Evolutionary conservation across 139 green algal genomes (phyloP).

Genomic region (Ulvella scutata): DNA sequence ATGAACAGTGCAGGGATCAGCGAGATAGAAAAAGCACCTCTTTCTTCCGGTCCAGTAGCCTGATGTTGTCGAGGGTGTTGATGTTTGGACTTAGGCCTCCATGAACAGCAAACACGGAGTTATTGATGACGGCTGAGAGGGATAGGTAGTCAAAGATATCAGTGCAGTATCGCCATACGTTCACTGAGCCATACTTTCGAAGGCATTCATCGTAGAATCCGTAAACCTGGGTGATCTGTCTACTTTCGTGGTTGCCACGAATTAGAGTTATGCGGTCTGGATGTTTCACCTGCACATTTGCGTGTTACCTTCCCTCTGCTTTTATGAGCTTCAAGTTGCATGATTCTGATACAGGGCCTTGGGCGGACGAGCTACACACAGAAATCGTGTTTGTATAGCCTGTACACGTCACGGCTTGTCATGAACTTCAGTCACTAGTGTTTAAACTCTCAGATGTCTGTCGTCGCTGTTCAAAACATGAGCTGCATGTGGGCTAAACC

Average conservation of each 20-base stretch:
- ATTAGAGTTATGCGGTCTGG: conserved; percentile 92
- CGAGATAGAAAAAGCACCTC: too few species aligned
- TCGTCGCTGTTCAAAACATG: too few species aligned
- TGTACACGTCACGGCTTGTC: too few species aligned
- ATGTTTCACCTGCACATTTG: conserved; percentile 70
- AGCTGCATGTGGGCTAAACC: too few species aligned
- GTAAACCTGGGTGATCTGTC: conserved; percentile 99
- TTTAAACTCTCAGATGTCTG: too few species aligned
- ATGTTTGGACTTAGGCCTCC: conserved; percentile 92
- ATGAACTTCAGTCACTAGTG: too few species aligned
- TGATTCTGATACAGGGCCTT: too few species aligned
- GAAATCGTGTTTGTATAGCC: too few species aligned
- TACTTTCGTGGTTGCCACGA: conserved; percentile 91
- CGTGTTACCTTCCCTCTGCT: too few species aligned
- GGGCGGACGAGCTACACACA: too few species aligned
- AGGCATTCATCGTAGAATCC: conserved; percentile 99
- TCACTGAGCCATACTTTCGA: conserved; percentile 97
- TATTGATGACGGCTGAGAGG: conserved; percentile 76
- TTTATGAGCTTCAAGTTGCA: too few species aligned
- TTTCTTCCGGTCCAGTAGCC: conserved; percentile 6
- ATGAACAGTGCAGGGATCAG: too few species aligned
- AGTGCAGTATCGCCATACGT: conserved; percentile 98
- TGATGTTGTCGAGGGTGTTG: conserved; percentile 86
- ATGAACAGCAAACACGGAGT: conserved; percentile 90
- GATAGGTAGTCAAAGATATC: conserved; percentile 99